A percentile compares a stretch with the other conserved stretches of the same genome.
These are phyloP conservation scores for Hamigera avellanea DNA, from an alignment of 495 filamentous ascomycete genomes.

Conservation along the genomic window DNA sequence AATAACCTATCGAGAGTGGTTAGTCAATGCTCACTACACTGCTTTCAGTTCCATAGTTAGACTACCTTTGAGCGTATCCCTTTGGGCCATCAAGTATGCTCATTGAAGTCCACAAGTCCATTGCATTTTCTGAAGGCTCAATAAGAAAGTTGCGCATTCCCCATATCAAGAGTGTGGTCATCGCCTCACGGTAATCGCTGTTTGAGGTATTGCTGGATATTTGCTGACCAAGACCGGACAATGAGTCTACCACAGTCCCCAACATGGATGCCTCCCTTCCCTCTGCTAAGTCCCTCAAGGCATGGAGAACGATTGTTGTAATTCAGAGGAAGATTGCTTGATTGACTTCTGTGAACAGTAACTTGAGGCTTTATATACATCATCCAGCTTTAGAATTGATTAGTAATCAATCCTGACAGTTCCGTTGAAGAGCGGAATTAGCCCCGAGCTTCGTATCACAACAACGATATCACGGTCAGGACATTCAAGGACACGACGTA, in stretches of 20 bases:
- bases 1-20: neutral
- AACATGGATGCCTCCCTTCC: neutral
- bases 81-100: conserved; percentile 2
- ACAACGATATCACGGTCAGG: neutral
- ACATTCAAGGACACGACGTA: neutral
- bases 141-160: neutral
- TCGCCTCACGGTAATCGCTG: neutral
- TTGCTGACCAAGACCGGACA: neutral
- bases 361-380: no score
- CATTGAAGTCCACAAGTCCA: conserved; percentile 2
- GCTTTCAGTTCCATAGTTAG: neutral
- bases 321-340: no score
- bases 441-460: no score
- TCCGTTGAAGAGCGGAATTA: no score
- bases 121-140: neutral
- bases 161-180: conserved; percentile 1
- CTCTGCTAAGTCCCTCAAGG: neutral
- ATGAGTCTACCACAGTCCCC: neutral
- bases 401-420: no score
- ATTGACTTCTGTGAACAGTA: no score
- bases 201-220: neutral
- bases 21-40: neutral
- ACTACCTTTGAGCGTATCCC: conserved; percentile 2
- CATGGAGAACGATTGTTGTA: neutral
- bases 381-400: no score